These are phyloP conservation scores for Eimeria falciformis DNA, from an alignment of 169 alveolate species.

Conservation along the genomic window DNA sequence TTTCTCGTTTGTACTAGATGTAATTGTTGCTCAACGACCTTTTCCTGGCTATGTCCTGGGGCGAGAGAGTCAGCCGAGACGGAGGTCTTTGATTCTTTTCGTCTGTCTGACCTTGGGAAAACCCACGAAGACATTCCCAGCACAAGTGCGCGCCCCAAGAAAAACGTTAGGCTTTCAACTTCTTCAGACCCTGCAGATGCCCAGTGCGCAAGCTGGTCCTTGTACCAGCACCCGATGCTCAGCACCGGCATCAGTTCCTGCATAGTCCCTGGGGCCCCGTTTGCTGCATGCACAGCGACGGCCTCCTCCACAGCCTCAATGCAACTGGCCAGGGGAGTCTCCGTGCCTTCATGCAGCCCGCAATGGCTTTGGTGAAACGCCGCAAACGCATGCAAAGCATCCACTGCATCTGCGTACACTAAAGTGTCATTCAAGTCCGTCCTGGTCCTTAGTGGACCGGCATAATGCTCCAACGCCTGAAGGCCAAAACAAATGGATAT, in stretches of 20 bases:
- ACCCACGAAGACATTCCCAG: slow-evolving; percentile 8
- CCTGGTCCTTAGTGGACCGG: slow-evolving; percentile 32
- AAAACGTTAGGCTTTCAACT: slow-evolving; percentile 46
- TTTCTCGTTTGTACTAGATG: background rate
- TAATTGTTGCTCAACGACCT: slow-evolving; percentile 6
- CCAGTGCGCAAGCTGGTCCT: slow-evolving; percentile 62
- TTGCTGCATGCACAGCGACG: slow-evolving; percentile 42
- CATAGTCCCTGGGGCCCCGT: background rate
- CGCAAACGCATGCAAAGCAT: slow-evolving; percentile 40
- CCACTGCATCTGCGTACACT: slow-evolving; percentile 40
- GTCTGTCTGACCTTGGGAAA: background rate
- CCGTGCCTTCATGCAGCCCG: slow-evolving; percentile 3
- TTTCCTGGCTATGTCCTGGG: background rate
- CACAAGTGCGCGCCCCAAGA: slow-evolving; percentile 44
- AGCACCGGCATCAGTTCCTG: slow-evolving; percentile 48
- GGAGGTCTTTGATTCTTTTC: background rate
- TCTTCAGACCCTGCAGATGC: slow-evolving; percentile 67
- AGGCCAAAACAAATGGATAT: background rate
- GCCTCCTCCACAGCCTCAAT: slow-evolving; percentile 31
- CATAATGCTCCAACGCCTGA: slow-evolving; percentile 32
- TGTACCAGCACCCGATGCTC: slow-evolving; percentile 55
- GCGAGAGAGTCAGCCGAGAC: background rate
- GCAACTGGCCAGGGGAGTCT: slow-evolving; percentile 35
- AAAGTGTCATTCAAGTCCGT: slow-evolving; percentile 28
- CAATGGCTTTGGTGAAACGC: slow-evolving; percentile 29